Conservation (phyloP, 2,329 filamentous ascomycete genomes). For the Claviceps humidiphila region DNA sequence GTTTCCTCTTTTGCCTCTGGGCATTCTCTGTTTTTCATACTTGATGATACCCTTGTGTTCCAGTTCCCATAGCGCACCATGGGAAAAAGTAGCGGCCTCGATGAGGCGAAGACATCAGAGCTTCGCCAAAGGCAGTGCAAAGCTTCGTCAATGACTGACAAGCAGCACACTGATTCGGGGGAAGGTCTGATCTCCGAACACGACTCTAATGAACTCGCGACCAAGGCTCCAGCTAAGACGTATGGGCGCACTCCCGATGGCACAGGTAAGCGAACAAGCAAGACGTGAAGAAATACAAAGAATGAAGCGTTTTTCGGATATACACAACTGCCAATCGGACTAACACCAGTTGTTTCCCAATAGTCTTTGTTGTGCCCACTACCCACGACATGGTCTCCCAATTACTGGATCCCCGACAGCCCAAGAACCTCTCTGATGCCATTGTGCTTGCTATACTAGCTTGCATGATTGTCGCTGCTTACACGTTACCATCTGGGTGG, state of each 20-base stretch:
- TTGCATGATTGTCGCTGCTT: slow-evolving; percentile 61
- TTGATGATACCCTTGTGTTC: background rate
- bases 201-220: slow-evolving; percentile 3
- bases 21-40: background rate
- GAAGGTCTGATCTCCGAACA: background rate
- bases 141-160: background rate
- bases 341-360: slow-evolving; percentile 4
- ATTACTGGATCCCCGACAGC: slow-evolving; percentile 82
- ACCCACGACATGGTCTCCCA: slow-evolving; percentile 99
- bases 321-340: background rate
- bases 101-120: slow-evolving; percentile 3
- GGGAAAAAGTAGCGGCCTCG: background rate
- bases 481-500: slow-evolving; percentile 52
- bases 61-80: background rate
- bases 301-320: background rate
- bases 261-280: slow-evolving; percentile 50
- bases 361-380: slow-evolving; percentile 89
- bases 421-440: slow-evolving; percentile 84
- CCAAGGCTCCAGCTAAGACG: slow-evolving; percentile 41
- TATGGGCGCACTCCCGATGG: slow-evolving; percentile 86
- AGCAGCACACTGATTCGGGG: background rate
- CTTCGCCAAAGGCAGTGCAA: slow-evolving; percentile 4
- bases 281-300: background rate
- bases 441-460: slow-evolving; percentile 68
- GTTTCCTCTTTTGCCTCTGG: background rate